Evolutionary conservation across 139 green algal species (phyloP).

Genomic region (Edaphochlamys debaryana): DNA sequence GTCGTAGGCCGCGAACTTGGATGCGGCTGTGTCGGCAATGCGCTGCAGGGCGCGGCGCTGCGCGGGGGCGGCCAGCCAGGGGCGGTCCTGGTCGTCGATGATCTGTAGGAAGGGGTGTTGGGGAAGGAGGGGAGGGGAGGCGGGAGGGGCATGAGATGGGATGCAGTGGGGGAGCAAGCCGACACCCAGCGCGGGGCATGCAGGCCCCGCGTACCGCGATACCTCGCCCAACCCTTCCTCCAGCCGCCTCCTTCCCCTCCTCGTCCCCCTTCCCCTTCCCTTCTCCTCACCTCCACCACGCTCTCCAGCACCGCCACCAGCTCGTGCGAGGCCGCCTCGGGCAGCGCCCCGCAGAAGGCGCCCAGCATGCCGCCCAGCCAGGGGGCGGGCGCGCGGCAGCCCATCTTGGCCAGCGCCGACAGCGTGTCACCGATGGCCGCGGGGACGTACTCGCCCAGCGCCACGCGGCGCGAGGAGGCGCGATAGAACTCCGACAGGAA

Average conservation of each 20-base stretch:
- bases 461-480: conserved; percentile 9
- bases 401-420: conserved; percentile 47
- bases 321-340: conserved; percentile 30
- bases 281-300: conserved; percentile 16
- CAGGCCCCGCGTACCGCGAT: no score
- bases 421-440: conserved; percentile 37
- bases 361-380: conserved; percentile 49
- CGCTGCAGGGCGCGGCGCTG: conserved; percentile 10
- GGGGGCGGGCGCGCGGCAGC: conserved; percentile 33
- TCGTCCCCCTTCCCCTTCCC: no score
- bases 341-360: conserved; percentile 42
- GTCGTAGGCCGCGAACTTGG: conserved; percentile 46
- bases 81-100: conserved; percentile 12
- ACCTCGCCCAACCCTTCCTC: no score
- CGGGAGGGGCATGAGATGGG: no score
- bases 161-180: no score
- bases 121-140: no score
- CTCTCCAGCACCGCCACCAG: conserved; percentile 42
- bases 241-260: no score
- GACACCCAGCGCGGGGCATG: no score
- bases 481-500: conserved; percentile 35
- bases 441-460: conserved; percentile 42
- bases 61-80: conserved; percentile 18
- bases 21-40: conserved; percentile 32
- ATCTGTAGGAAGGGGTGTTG: no score